Base-by-base conservation (phyloP, 2,329 filamentous ascomycete genomes). In the Sclerotinia minor region DNA sequence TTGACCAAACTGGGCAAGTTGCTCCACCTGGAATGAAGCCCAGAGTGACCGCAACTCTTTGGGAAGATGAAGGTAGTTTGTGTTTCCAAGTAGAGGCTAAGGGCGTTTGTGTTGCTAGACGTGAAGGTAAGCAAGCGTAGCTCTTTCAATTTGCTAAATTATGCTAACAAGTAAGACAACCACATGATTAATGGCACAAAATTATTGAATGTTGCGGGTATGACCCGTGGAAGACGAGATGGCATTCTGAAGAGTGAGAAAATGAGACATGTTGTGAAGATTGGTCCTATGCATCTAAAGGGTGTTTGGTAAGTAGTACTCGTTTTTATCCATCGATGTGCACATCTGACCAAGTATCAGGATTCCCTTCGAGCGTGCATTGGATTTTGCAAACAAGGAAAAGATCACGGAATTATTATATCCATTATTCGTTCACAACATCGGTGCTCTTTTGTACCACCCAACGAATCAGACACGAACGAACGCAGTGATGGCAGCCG, bases 181-280 rank as follows among this genome's bases (percentile, higher is more conserved):
- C 92, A 97, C 81, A 97, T 99, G 92, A 97, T 99, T 79, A 99
- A 98, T 76, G 95, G 95, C 24, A 99, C 95, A 0, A 99, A 98
- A 79, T 83, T 99, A 68, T 82, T 98, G 68, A 99, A 99, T 73
- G 95, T 99, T 65, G 95, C 95, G 63, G 94, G 95, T 17, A 99
- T 99, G 95, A 99, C 95, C 19, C 87, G 95, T 78, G 95, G 95
- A 67, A 89, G 95, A 72, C 87, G 95, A 76, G 95, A 99, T 77
- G 95, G 95, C 59, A 98, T 99, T 73, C 81, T 99, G 68, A 99
- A 99, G 82, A 97, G 94, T 78, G 95, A 98, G 80, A 99, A 98
- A 80, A 88, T 94, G 68, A 89, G 95, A 73, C 94, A 97, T 79
- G 95, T 98, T 17, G 95, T 98, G 69, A 99, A 99, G 81, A 98